Evolutionary conservation across 2,329 filamentous ascomycete species (phyloP).

Genomic region (Aureobasidium sp.): DNA sequence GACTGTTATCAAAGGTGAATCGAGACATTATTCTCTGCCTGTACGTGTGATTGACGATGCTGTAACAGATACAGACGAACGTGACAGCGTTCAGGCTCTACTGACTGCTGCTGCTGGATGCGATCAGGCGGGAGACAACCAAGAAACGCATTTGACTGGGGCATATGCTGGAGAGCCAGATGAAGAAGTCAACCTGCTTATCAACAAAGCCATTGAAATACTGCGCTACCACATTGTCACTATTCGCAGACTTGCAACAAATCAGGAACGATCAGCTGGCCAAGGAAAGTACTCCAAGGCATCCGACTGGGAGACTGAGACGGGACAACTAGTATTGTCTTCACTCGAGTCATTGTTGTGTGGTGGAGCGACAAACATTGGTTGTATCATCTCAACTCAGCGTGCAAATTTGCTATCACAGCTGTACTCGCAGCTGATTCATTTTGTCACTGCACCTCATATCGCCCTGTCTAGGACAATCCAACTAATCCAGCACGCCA

Average conservation of each 20-base stretch:
- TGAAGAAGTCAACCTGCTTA: slow-evolving; percentile 11
- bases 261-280: background rate
- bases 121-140: background rate
- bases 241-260: background rate
- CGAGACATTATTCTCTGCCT: background rate
- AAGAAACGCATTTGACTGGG: background rate
- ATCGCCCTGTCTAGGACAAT: background rate
- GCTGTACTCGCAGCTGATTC: slow-evolving; percentile 13
- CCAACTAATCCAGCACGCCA: background rate
- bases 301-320: background rate
- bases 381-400: slow-evolving; percentile 10
- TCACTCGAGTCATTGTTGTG: slow-evolving; percentile 6
- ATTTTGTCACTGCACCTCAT: slow-evolving; percentile 6
- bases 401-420: slow-evolving; percentile 15
- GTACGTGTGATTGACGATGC: background rate
- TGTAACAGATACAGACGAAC: background rate
- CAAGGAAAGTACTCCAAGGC: background rate
- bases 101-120: slow-evolving; percentile 9
- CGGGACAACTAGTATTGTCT: slow-evolving; percentile 9
- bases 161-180: slow-evolving; percentile 12
- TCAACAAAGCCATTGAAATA: slow-evolving; percentile 16
- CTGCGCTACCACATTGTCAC: slow-evolving; percentile 6
- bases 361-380: slow-evolving; percentile 17
- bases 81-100: slow-evolving; percentile 5
- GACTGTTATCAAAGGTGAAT: background rate